Evolutionary conservation across 495 filamentous ascomycete genomes (phyloP), one percentile per base, ranked within the genome.

Genomic region (Lophiostoma macrostomum): DNA sequence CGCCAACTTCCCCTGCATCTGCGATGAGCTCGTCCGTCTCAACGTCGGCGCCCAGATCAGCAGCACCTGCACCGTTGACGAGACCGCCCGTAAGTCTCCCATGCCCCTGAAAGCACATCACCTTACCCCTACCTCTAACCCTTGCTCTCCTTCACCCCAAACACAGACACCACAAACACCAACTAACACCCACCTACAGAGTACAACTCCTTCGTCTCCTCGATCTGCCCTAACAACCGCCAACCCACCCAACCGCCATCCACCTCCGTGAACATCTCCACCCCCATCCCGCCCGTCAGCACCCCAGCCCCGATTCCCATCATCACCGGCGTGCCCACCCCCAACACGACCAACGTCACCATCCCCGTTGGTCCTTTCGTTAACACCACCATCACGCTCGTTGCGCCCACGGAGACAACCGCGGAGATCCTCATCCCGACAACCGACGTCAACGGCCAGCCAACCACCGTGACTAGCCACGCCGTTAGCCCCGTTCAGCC

Each of bases 1-100:
- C 2, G 39, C 13, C 19, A 30, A 37, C 29, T 44, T 57, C 45
- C 36, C 45, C 23, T 57, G 53, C 45, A 50, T 57, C 20, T 57
- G 53, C 53, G 14, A 37, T 5, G 29, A 44, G 37, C 25, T 57
- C 35, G 14, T 18, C 29, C 6, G n/a, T 14, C 27, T 37, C 19
- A n/a, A 24, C 31, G 31, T 36, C 16, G 0, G 28, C 13, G 34
- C 16, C 18, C 3, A 25, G 1, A 38, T 54, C 11, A 23, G 20
- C 4, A 16, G 3, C 7, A 20, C 13, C 4, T 54, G 51, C 41
- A 39, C 40, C 13, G 4, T 4, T 29, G 30, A 4, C 2, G 41
- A 46, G 30, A 1, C 41, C 1, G 11, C 10, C 5, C 31, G 53
- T 49, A 37, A 30, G 41, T 34, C 25, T 25, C 12, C 24, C 30